Conservation (phyloP, 176 grass and related monocot genomes). For the Miscanthus lutarioriparius region DNA sequence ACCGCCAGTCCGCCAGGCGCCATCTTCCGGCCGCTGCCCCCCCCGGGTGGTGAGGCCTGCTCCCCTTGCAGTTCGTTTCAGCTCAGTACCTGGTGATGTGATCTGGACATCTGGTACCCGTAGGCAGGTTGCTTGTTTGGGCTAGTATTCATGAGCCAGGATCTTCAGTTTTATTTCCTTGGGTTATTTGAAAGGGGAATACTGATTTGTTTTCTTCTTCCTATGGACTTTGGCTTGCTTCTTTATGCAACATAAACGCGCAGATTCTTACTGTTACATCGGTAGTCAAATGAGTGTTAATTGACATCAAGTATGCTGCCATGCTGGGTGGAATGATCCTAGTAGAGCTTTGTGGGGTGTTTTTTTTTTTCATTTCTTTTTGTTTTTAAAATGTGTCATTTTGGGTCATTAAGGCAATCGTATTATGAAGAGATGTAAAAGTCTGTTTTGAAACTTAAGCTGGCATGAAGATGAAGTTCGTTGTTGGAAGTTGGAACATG, state of each 20-base stretch:
- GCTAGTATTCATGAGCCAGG: background rate
- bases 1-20: background rate
- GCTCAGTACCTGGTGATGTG: background rate
- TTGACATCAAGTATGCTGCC: background rate
- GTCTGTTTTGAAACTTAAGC: no score
- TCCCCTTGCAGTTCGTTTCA: background rate
- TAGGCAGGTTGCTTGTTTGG: background rate
- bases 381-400: no score
- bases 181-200: background rate
- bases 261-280: background rate
- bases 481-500: no score
- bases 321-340: background rate
- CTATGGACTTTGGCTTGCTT: background rate
- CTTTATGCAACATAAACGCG: background rate
- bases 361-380: no score
- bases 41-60: background rate
- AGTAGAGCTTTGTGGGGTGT: no score
- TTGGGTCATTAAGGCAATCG: no score
- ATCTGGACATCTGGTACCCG: background rate
- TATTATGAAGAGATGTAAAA: no score
- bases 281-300: background rate
- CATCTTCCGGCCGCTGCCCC: conserved; percentile 8
- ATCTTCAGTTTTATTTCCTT: background rate
- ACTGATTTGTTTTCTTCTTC: no score
- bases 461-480: no score